Evolutionary conservation across 75 land plant genomes (phyloP).

Genomic region (Pinus albicaulis): DNA sequence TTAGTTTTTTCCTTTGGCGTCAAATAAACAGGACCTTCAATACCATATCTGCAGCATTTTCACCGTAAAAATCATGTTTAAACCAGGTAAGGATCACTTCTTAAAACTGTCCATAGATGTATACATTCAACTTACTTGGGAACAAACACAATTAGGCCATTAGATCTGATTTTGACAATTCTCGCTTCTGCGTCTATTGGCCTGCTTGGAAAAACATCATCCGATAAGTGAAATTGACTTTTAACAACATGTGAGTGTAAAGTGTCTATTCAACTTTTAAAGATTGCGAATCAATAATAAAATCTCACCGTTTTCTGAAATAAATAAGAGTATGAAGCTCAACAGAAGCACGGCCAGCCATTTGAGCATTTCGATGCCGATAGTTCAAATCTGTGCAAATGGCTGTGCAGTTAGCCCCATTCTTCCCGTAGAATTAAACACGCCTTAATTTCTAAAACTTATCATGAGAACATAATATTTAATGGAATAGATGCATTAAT

Average conservation of each 20-base stretch:
- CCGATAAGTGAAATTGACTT: background rate
- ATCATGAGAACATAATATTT: background rate
- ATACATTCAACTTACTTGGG: slow-evolving; percentile 70
- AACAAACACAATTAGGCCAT: slow-evolving; percentile 96
- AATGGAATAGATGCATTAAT: too few relatives aligned
- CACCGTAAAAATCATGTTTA: background rate
- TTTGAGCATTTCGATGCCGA: slow-evolving; percentile 98
- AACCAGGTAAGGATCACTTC: background rate
- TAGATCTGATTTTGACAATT: slow-evolving; percentile 84
- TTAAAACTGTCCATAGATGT: background rate
- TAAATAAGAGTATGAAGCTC: slow-evolving; percentile 98
- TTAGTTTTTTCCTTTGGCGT: slow-evolving; percentile 19
- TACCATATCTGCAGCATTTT: slow-evolving; percentile 68
- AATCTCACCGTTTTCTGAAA: slow-evolving; percentile 74
- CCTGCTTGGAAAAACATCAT: slow-evolving; percentile 39
- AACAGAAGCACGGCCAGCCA: slow-evolving; percentile 97
- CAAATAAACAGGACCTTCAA: slow-evolving; percentile 93
- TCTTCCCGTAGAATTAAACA: background rate
- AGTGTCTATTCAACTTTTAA: background rate
- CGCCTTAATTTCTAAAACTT: background rate
- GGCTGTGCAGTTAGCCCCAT: background rate
- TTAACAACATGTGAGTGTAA: background rate
- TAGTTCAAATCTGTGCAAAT: slow-evolving; percentile 78
- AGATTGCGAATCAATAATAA: background rate
- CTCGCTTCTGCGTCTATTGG: slow-evolving; percentile 90